Base-by-base conservation (phyloP, 1,284 basidiomycete genomes). In the Trichosporon coremiiforme region DNA sequence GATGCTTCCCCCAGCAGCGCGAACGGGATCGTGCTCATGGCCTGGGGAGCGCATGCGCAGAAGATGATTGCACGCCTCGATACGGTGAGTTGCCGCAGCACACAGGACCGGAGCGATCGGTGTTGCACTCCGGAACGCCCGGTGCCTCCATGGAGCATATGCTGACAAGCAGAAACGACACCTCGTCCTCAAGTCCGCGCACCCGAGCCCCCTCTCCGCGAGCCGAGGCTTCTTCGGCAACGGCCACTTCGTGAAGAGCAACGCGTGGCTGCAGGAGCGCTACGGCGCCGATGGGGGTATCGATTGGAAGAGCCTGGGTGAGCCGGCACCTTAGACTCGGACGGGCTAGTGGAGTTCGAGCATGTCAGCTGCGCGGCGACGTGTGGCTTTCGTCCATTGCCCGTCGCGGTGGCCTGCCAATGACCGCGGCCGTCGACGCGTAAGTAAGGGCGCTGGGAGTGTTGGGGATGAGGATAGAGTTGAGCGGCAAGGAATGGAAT, bases 191-290 rank as follows among this genome's bases (percentile, higher is more conserved):
- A 88, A 85, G 65, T 95, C 93, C 76, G 88, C 91, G 0, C 93
- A 95, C 83, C 92, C 93, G 9, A 91, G 90, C 38, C 94, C 94
- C 5, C 83, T 91, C 17, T 91, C 91, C 63, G 95, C 92, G 0
- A 86, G 88, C 75, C 86, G 87, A 68, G 94, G 95, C 12, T 98
- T 98, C 86, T 83, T 95, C 70, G 93, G 93, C 64, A 97, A 96
- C 82, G 89, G 89, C 38, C 95, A 98, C 84, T 98, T 98, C 85
- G 90, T 87, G 77, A 86, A 88, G 73, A 92, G 94, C 50, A 96
- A 94, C 79, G 87, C 89, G 71, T 95, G 93, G 93, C 85, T 95
- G 20, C 87, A 88, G 77, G 79, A 86, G 71, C 89, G 88, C 73
- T 94, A 94, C 76, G 93, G 92, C 4, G 75, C 85, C 10, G 89